A percentile compares a stretch with the other conserved stretches of the same genome.
Conservation (phyloP, 208 protist species). For the Novymonas esmeraldas region DNA sequence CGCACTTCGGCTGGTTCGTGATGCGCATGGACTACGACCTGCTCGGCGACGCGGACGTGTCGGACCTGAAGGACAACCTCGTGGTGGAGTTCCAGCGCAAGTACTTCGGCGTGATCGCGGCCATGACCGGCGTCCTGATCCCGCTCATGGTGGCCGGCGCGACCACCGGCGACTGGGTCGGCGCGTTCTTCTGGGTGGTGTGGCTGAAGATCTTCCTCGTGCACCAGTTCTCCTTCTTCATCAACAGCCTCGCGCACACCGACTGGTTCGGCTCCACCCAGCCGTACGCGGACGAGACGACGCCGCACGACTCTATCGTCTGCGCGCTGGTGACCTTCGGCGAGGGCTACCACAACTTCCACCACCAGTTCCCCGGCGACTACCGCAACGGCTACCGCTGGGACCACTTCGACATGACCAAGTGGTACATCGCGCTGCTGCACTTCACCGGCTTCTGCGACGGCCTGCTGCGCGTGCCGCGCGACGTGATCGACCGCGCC, state of each 20-base stretch:
- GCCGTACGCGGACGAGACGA: conserved; percentile 71
- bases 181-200: conserved; percentile 80
- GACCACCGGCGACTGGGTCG: conserved; percentile 74
- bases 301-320: conserved; percentile 75
- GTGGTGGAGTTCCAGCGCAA: conserved; percentile 82
- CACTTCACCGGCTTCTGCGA: conserved; percentile 57
- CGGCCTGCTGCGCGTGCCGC: conserved; percentile 57
- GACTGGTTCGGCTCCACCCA: conserved; percentile 52
- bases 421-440: conserved; percentile 71
- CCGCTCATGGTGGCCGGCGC: conserved; percentile 75
- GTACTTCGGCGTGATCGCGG: conserved; percentile 74
- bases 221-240: conserved; percentile 90
- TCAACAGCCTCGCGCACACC: conserved; percentile 89
- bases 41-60: conserved; percentile 75
- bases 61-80: conserved; percentile 76
- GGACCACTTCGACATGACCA: conserved; percentile 86
- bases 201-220: conserved; percentile 67
- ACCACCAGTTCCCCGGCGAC: conserved; percentile 91
- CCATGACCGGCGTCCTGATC: conserved; percentile 79
- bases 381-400: conserved; percentile 86
- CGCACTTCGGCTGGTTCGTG: conserved; percentile 91
- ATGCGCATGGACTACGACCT: conserved; percentile 88
- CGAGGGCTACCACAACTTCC: conserved; percentile 93
- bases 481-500: conserved; percentile 45
- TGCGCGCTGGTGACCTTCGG: conserved; percentile 78